These are phyloP conservation scores for Volvox carteri DNA, from an alignment of 163 green algal species.

Conservation along the genomic window DNA sequence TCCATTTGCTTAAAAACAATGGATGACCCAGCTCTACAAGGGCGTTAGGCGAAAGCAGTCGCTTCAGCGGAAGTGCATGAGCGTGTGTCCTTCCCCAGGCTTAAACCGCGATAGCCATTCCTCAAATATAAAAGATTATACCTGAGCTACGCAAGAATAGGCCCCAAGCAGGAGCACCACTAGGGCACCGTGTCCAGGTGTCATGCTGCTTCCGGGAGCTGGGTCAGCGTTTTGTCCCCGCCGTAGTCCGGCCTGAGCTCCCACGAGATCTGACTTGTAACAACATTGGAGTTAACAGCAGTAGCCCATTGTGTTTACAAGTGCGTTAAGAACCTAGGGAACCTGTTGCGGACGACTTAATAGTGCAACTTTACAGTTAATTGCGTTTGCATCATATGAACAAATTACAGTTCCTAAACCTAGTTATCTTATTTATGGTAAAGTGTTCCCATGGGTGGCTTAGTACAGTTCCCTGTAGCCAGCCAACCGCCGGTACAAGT, in stretches of 20 bases:
- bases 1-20: not conserved
- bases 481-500: too few relatives aligned
- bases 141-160: not conserved
- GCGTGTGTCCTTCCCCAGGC: not conserved
- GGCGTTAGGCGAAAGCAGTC: not conserved
- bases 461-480: too few relatives aligned
- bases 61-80: not conserved
- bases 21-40: not conserved
- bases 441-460: too few relatives aligned
- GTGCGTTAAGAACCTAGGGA: not conserved
- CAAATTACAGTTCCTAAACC: too few relatives aligned
- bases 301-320: not conserved
- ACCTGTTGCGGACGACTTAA: conserved; percentile 5
- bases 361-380: too few relatives aligned
- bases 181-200: not conserved
- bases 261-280: not conserved
- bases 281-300: not conserved
- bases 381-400: too few relatives aligned
- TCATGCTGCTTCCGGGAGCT: conserved; percentile 21
- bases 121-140: not conserved
- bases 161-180: not conserved
- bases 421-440: too few relatives aligned
- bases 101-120: not conserved
- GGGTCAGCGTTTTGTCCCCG: not conserved
- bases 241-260: not conserved